Evolutionary conservation across 768 basidiomycete species (phyloP), one percentile per base, ranked within the genome.

Genomic region (Gyrodon lividus): DNA sequence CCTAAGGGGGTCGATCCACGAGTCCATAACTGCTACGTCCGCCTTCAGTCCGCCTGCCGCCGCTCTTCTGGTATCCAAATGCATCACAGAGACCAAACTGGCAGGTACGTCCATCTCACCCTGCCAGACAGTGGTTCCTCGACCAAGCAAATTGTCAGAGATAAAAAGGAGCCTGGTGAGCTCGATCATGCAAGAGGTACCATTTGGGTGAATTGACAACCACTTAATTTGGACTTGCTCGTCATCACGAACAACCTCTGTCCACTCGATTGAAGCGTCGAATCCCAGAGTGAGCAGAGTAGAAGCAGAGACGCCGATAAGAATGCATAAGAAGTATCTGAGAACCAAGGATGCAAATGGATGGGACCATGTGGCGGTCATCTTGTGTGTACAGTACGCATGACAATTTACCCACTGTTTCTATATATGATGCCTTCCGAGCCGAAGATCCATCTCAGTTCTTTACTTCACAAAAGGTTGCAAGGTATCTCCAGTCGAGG

Each of bases 401-500:
- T 3, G 19, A 30, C 5, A 16, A 6, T 10, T 48, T 48, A 0
- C 39, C 47, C 13, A 37, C 51, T 12, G 31, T 7, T n/a, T 52
- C 45, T 13, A 42, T 23, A 26, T 24, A 52, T 5, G 51, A 52
- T 9, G 22, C 19, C 3, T 37, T 35, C 17, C 17, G 8, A 5
- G 14, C 33, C 12, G 6, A 9, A 3, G 10, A 20, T 16, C 12
- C 34, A 13, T 33, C 8, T 5, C 17, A 6, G 23, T 35, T 52
- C 45, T 52, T 52, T 20, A 52, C 45, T 34, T 52, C 44, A 12
- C 45, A 23, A 20, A 52, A 52, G 9, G 40, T 42, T 6, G 22
- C n/a, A 10, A 52, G 45, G 1, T 52, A 28, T 35, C 41, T 43
- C 49, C 49, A 50, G 30, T 43, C 7, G 26, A 35, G 6, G 12